These are phyloP conservation scores for Rhizopogon rudus DNA, from an alignment of 768 basidiomycete genomes.

Conservation along the genomic window DNA sequence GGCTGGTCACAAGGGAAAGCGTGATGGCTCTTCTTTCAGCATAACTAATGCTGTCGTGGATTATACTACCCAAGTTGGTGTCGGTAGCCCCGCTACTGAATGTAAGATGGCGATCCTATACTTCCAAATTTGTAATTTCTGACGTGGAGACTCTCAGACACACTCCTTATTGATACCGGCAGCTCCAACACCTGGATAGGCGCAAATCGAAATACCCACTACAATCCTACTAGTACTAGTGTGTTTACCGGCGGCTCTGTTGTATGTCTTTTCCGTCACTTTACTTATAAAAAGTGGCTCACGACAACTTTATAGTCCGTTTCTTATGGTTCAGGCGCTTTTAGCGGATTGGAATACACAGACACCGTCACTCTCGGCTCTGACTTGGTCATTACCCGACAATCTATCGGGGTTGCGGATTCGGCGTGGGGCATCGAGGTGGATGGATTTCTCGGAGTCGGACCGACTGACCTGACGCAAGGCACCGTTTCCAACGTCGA, in stretches of 20 bases:
- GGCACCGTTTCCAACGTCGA: conserved; percentile 10
- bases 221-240: conserved; percentile 14
- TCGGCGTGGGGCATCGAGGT: conserved; percentile 20
- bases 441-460: conserved; percentile 35
- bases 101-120: conserved; percentile 14
- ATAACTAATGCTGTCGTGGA: conserved; percentile 13
- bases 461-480: conserved; percentile 27
- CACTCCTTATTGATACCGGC: conserved; percentile 27
- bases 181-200: conserved; percentile 30
- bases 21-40: conserved; percentile 1
- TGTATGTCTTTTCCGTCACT: conserved; percentile 7
- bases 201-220: conserved; percentile 10
- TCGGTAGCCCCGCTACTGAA: conserved; percentile 21
- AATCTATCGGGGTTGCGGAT: conserved; percentile 34
- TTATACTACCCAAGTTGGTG: conserved; percentile 24
- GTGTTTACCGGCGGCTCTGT: conserved; percentile 13
- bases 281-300: neutral
- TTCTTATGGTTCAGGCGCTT: conserved; percentile 17
- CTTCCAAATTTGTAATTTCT: neutral
- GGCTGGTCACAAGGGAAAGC: neutral
- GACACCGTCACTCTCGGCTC: conserved; percentile 11
- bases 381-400: conserved; percentile 15
- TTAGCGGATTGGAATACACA: conserved; percentile 14
- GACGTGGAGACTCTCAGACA: conserved; percentile 11
- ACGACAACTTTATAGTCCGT: conserved; percentile 7